A percentile compares a stretch with the other conserved stretches of the same genome.
phyloP scores from a whole-genome alignment of 495 filamentous ascomycete genomes.

The Choiromyces venosus region DNA sequence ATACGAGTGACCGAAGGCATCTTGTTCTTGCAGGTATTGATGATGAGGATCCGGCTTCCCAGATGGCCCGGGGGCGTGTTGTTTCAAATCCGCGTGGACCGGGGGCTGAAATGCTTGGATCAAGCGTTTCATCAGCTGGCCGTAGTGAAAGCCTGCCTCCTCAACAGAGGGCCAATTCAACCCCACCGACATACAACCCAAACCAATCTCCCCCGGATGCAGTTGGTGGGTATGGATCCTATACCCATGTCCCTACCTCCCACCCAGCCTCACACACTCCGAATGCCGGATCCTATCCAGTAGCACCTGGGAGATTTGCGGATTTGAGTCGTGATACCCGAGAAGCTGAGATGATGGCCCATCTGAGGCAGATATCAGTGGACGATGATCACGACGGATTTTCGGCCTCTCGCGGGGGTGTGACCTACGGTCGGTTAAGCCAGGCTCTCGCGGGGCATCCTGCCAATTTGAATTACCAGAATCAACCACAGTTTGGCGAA shows the following conservation, averaged over 20 bases:
- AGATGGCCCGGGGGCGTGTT: constrained; percentile 38
- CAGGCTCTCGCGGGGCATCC: constrained; percentile 20
- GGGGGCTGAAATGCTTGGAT: constrained; percentile 32
- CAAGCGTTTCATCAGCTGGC: constrained; percentile 36
- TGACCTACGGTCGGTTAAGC: constrained; percentile 11
- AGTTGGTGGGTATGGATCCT: constrained; percentile 36
- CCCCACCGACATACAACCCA: constrained; percentile 37
- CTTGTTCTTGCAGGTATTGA: constrained; percentile 36
- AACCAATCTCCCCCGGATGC: constrained; percentile 35
- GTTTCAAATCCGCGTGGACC: constrained; percentile 37
- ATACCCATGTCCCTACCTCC: constrained; percentile 37
- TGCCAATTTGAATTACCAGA: constrained; percentile 26
- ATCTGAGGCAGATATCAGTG: constrained; percentile 35
- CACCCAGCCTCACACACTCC: constrained; percentile 29
- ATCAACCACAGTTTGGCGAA: constrained; percentile 34
- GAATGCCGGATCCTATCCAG: constrained; percentile 25
- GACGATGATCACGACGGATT: constrained; percentile 39
- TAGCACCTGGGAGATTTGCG: constrained; percentile 39
- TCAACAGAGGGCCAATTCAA: constrained; percentile 40
- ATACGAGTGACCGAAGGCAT: constrained; percentile 25
- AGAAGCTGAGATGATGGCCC: constrained; percentile 42
- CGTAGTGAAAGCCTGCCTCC: constrained; percentile 41
- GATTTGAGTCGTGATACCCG: constrained; percentile 45
- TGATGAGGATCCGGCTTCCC: constrained; percentile 29
- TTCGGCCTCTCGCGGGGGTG: constrained; percentile 8